These are phyloP conservation scores for Toxicodendron radicans DNA, from an alignment of 345 rosid species.

Conservation along the genomic window DNA sequence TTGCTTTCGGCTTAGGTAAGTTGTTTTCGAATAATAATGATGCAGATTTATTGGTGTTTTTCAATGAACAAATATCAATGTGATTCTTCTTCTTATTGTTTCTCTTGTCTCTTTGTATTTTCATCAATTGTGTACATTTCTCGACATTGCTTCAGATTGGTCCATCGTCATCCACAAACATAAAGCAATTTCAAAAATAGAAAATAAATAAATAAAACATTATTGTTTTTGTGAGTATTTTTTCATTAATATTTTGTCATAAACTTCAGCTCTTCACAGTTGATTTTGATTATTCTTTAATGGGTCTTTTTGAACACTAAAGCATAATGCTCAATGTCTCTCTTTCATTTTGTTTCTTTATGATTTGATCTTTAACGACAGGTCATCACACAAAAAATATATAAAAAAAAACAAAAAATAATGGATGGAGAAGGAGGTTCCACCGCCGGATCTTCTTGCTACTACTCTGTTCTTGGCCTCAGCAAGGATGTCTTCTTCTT, in stretches of 20 bases:
- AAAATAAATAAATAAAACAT: neutral
- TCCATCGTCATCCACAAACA: conserved; percentile 34
- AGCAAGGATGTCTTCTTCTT: conserved; percentile 76
- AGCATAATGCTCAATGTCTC: conserved; percentile 18
- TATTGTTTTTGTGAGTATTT: neutral
- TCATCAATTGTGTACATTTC: conserved; percentile 43
- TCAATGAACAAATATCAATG: conserved; percentile 18
- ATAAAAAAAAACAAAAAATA: too few relatives aligned
- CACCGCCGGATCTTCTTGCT: conserved; percentile 59
- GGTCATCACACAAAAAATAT: too few relatives aligned
- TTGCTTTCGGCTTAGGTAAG: conserved; percentile 30
- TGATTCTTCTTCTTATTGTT: conserved; percentile 17
- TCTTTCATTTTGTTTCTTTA: neutral
- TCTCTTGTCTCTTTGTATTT: conserved; percentile 37
- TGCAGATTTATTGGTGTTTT: conserved; percentile 15
- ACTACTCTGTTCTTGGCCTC: conserved; percentile 71
- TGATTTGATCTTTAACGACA: neutral
- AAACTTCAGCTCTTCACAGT: conserved; percentile 31
- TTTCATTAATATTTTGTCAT: conserved; percentile 22
- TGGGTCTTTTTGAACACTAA: conserved; percentile 17
- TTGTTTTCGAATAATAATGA: conserved; percentile 52
- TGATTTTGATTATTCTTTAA: neutral
- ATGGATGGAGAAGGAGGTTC: conserved; percentile 67
- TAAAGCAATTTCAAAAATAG: neutral
- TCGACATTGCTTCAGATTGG: conserved; percentile 43